Conservation (phyloP, 495 filamentous ascomycete species). For the Penicillium goetzii region DNA sequence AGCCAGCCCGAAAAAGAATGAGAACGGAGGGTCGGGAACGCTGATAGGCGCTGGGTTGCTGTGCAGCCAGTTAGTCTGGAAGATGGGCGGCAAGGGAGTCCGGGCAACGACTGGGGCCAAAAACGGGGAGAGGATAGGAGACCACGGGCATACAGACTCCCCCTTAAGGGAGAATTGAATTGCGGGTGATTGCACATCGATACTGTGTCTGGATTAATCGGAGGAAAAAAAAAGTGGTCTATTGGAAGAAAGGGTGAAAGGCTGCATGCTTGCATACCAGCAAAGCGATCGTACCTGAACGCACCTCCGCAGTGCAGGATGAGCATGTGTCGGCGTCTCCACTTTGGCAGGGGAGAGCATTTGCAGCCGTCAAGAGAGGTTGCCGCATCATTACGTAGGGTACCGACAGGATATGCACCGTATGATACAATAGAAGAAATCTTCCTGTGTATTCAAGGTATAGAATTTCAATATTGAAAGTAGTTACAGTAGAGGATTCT, state of each 20-base stretch:
- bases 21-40: constrained; percentile 20
- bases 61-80: constrained; percentile 37
- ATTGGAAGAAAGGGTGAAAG: constrained; percentile 10
- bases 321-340: constrained; percentile 11
- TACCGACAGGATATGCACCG: background rate
- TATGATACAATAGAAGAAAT: background rate
- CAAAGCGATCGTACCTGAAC: constrained; percentile 16
- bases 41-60: constrained; percentile 47
- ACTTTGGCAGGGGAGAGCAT: constrained; percentile 9
- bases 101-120: constrained; percentile 44
- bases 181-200: constrained; percentile 5
- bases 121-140: constrained; percentile 6
- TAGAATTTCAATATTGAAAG: no score
- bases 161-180: background rate
- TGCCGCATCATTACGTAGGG: constrained; percentile 11
- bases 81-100: constrained; percentile 51
- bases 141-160: background rate
- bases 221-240: background rate
- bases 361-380: background rate
- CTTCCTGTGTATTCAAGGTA: no score
- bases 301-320: constrained; percentile 14
- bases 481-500: no score
- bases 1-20: constrained; percentile 34
- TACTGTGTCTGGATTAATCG: constrained; percentile 13
- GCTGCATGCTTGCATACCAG: constrained; percentile 19